Base-by-base conservation (phyloP, 1,139 yeast genomes). In the Arxiozyma bovina region DNA sequence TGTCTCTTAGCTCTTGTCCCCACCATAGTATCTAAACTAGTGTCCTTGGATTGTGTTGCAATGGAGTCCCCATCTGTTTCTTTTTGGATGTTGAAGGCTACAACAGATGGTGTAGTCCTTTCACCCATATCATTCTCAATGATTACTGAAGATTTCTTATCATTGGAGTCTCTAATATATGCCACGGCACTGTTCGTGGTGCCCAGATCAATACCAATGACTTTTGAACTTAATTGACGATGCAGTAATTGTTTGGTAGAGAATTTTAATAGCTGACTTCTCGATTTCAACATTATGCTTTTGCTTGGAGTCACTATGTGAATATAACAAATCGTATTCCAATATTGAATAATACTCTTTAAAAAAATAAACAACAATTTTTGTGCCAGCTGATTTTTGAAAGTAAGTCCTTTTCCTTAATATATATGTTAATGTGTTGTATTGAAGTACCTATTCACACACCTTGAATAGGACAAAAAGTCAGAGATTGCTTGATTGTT, bases 171-270 rank as follows among this genome's bases (percentile, higher is more conserved):
- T 49, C 66, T 56, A 25, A 68, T 65, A 54, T 67, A 67, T 0
- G 93, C 93, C 9, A 85, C 93, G 0, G 93, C 93, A 17, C 91
- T 85, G 63, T 86, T 86, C 17, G 94, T 86, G 5, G 94, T 86
- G 17, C 94, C 94, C 50, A 86, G 70, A 66, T 86, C 94, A 57
- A 86, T 85, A 47, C 94, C 94, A 52, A 86, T 79, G 2, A 85
- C 89, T 55, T 65, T 67, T 6, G 53, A 51, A 25, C 52, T 46
- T 23, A 51, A 45, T 4, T 20, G 40, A 21, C 53, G 47, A 12
- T 5, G 2, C 9, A 42, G 30, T 18, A 48, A 25, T n/a, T 25
- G 44, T 48, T 34, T 41, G 9, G 42, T 60, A 48, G 51, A 43
- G 38, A n/a, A 22, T 38, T 40, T 42, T 50, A 41, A 40, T 30